Conservation (phyloP, 257 asterid species). For the Marsdenia floribunda region DNA sequence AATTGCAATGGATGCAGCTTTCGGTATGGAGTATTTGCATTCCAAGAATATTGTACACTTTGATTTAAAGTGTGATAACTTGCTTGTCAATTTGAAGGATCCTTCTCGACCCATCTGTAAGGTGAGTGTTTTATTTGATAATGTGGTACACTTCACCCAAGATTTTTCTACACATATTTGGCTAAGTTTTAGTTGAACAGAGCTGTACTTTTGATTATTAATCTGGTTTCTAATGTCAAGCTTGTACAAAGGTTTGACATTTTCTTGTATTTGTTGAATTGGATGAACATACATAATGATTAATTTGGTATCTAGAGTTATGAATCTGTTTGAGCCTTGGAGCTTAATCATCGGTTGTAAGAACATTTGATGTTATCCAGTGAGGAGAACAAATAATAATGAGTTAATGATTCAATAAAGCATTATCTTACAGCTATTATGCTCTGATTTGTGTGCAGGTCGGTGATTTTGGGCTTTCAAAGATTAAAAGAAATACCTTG, state of each 20-base stretch:
- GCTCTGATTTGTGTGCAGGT: constrained; percentile 41
- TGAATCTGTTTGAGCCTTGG: constrained; percentile 4
- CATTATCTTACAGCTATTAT: neutral
- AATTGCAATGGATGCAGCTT: constrained; percentile 97
- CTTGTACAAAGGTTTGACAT: neutral
- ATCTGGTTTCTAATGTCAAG: neutral
- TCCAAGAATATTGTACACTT: constrained; percentile 93
- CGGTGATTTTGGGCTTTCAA: constrained; percentile 90
- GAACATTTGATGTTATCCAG: neutral
- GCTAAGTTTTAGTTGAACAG: neutral
- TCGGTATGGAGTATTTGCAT: constrained; percentile 95
- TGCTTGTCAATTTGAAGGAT: constrained; percentile 94
- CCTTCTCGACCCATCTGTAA: constrained; percentile 92
- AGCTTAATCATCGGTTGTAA: neutral
- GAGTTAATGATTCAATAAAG: neutral
- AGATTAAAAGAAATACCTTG: constrained; percentile 86
- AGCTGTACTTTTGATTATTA: neutral
- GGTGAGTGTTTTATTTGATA: constrained; percentile 31
- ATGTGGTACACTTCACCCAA: neutral
- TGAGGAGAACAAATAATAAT: neutral
- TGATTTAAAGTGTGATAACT: constrained; percentile 89
- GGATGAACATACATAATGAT: neutral
- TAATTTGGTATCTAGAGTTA: neutral
- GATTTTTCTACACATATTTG: neutral
- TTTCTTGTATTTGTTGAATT: neutral